Evolutionary conservation across 208 protist genomes (phyloP), one percentile per base, ranked within the genome.

Genomic region (Hexamita inflata): DNA sequence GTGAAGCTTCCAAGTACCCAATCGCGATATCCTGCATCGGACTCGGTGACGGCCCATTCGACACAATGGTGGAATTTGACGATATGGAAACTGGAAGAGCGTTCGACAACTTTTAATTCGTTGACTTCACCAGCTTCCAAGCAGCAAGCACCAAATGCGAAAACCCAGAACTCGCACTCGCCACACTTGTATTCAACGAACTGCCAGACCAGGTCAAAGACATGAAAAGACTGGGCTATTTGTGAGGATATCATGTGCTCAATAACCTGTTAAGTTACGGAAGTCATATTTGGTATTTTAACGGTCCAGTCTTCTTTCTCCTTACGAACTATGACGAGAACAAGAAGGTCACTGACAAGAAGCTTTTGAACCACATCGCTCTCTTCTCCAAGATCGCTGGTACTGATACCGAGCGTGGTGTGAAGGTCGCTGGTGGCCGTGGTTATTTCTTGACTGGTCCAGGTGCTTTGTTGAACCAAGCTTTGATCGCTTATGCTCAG

Each of bases 391-490:
- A 11, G 9, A 38, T 60, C 38, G 59, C 29, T 59, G 53, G 32
- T 0, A 70, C 40, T 53, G 74, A 80, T 57, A 58, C 30, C 49
- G 30, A 58, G 24, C 0, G 74, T 32, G 77, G 73, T 30, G 29
- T 38, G 0, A 76, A 77, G 34, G 92, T 97, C 78, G 86, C 92
- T 15, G 95, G 96, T 77, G 89, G 89, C 32, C 86, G 96, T 67
- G 90, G 92, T 30, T 99, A 97, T 83, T 96, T 95, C 82, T 83
- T 98, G 19, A 95, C 87, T 28, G 95, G 95, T 60, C 78, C 83
- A 30, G 91, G 93, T 59, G 91, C 98, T 38, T 83, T 92, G 68
- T 85, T 99, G 29, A 96, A 98, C 83, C 79, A 92, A 66, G 95
- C 93, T 34, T 84, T 99, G 61, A 91, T 98, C 76, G 88, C 92